Evolutionary conservation across 2,329 filamentous ascomycete species (phyloP), one percentile per base, ranked within the genome.

Genomic region (Gnomoniopsis sp.): DNA sequence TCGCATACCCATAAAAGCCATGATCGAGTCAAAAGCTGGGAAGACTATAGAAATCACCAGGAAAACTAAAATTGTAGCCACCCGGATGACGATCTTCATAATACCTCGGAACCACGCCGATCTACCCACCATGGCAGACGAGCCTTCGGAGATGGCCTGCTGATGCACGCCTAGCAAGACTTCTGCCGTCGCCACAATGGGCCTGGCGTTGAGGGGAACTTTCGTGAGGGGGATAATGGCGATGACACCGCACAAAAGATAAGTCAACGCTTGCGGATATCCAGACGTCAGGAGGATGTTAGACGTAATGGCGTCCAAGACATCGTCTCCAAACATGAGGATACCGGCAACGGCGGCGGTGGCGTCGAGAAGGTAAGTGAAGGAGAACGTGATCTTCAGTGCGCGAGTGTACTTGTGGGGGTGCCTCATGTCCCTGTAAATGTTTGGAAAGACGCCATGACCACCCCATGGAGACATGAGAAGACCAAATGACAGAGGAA

Each of bases 171-270:
- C 91, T 61, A 86, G 82, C 58, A 96, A 76, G 51, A 95, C 85
- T 75, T 98, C 95, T 54, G 90, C 74, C 0, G 92, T 97, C 34
- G 88, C 88, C 64, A 96, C 84, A 65, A 98, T 93, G 12, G 93
- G 95, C 2, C 93, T 88, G 10, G 90, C 88, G 70, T 93, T 96
- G 38, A 97, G 79, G 0, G 93, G 92, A n/a, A 97, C 87, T 74
- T 99, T 99, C 38, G 93, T 97, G 53, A 99, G 78, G 0, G 93
- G 95, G 63, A 98, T 96, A 69, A 97, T 92, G 68, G 89, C 89
- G 65, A 98, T 90, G 72, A 93, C 93, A 62, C 90, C 78, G 64
- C 91, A 91, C 72, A 97, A 89, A 65, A 93, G 78, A 49, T 93
- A 75, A n/a, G 87, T 91, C 44, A 96, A 74, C 1, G 78, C 80